These are phyloP conservation scores for Starmerella scarabaei DNA, from an alignment of 805 yeast species.

Conservation along the genomic window DNA sequence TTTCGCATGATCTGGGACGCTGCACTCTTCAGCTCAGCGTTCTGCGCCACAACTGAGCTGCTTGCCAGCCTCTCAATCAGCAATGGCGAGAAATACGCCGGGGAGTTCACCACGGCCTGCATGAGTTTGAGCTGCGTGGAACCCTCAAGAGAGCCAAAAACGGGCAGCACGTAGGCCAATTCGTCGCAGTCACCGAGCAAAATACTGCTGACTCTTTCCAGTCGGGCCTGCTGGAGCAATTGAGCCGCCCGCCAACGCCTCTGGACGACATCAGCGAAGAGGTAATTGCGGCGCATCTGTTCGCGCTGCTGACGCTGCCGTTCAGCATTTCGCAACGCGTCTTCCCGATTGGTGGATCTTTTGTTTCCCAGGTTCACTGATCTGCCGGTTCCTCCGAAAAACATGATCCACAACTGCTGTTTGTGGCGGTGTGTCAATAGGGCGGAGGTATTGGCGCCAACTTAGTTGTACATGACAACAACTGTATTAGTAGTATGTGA, in stretches of 20 bases:
- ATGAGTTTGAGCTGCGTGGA: background rate
- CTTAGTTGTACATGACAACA: too few relatives aligned
- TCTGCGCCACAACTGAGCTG: too few relatives aligned
- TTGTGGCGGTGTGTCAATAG: too few relatives aligned
- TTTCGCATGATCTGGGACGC: too few relatives aligned
- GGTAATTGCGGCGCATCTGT: slow-evolving; percentile 35
- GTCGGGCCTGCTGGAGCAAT: background rate
- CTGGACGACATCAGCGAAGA: slow-evolving; percentile 42
- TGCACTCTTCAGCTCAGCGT: too few relatives aligned
- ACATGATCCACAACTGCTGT: too few relatives aligned
- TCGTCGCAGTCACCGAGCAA: background rate
- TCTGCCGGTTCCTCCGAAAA: slow-evolving; percentile 51
- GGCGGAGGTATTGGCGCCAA: too few relatives aligned
- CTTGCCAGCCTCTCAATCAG: too few relatives aligned
- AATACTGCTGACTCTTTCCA: slow-evolving; percentile 20
- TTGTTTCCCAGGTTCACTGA: slow-evolving; percentile 53
- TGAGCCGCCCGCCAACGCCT: slow-evolving; percentile 31
- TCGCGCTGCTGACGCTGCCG: slow-evolving; percentile 57
- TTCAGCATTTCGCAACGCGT: slow-evolving; percentile 50
- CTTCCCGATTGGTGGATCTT: slow-evolving; percentile 29
- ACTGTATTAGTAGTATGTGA: too few relatives aligned
- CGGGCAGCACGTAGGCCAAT: slow-evolving; percentile 5
- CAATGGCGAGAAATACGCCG: background rate
- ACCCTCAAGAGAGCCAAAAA: background rate
- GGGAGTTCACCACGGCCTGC: background rate